Conservation (phyloP, 1,284 basidiomycete species). For the Phenoliferia sp. region DNA sequence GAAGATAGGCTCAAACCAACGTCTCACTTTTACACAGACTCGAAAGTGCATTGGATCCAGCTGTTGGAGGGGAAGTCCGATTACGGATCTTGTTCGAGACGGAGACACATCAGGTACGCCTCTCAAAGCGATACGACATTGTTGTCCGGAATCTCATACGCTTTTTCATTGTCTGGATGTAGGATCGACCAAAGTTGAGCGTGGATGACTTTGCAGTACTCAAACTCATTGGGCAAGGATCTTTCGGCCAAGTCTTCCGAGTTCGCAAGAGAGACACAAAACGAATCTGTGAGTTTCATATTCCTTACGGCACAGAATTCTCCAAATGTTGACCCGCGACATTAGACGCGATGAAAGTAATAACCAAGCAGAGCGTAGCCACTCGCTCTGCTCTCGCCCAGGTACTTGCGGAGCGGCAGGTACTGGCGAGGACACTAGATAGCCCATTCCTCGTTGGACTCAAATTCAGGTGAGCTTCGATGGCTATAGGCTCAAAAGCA, state of each 20-base stretch:
- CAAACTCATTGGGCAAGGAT: conserved; percentile 45
- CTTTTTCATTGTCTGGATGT: conserved; percentile 2
- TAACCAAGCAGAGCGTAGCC: conserved; percentile 43
- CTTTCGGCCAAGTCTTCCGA: conserved; percentile 46
- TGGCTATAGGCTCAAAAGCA: no score
- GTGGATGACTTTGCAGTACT: conserved; percentile 45
- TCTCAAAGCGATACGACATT: background rate
- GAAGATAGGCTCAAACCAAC: background rate
- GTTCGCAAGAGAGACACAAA: conserved; percentile 46
- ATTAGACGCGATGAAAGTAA: conserved; percentile 45
- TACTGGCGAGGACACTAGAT: conserved; percentile 44
- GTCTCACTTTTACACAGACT: conserved; percentile 4
- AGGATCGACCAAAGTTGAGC: conserved; percentile 40
- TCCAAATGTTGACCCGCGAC: background rate
- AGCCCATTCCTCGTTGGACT: conserved; percentile 46
- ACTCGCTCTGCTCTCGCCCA: conserved; percentile 42
- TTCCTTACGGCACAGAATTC: background rate
- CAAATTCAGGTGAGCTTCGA: conserved; percentile 40
- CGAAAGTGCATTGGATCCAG: conserved; percentile 19
- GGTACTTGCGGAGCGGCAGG: conserved; percentile 45
- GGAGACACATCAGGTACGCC: conserved; percentile 18
- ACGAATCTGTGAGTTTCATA: conserved; percentile 36
- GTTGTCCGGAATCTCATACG: background rate
- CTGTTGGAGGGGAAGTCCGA: conserved; percentile 24
- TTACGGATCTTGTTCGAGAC: conserved; percentile 22